Evolutionary conservation across 2,329 filamentous ascomycete species (phyloP), one percentile per base, ranked within the genome.

Genomic region (Penicillium hesseltinei): DNA sequence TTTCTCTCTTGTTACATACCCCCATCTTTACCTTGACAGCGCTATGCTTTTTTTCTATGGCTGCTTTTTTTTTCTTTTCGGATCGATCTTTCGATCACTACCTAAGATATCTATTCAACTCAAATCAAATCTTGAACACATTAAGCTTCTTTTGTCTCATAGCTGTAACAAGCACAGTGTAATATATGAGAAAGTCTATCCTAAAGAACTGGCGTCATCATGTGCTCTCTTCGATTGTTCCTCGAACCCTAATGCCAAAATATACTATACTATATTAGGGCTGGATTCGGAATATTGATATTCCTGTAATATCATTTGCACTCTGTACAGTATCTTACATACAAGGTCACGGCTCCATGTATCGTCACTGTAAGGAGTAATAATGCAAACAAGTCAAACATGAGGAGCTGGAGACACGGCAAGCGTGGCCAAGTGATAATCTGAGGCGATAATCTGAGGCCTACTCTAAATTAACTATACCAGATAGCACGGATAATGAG

Each of bases 1-100:
- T 56, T 48, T 57, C 51, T 54, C 58, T 46, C 60, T 54, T 59
- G 46, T 57, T 54, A 54, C 56, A 60, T 60, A 59, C 57, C 56
- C 55, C 55, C 44, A 29, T 43, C 17, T 43, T 36, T 31, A 25
- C n/a, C 21, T 45, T 51, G 21, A 21, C 21, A 27, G 43, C 44
- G 15, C 52, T 29, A 17, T 39, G 38, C 23, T 36, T 36, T 36
- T 36, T 36, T 36, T 36, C 10, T 36, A n/a, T 35, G 15, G 45
- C 31, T 50, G 27, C n/a, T 31, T 31, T 54, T 17, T 51, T 57
- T 57, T 57, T 57, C 61, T 47, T 46, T 47, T 19, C 23, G 19
- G n/a, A 39, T 27, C 38, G 50, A 47, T 47, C 27, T 38, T 43
- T 45, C 50, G 39, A 52, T 33, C 48, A 38, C 40, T 29, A 50